Conservation (phyloP, 768 basidiomycete species). For the Naganishia kalamii region DNA sequence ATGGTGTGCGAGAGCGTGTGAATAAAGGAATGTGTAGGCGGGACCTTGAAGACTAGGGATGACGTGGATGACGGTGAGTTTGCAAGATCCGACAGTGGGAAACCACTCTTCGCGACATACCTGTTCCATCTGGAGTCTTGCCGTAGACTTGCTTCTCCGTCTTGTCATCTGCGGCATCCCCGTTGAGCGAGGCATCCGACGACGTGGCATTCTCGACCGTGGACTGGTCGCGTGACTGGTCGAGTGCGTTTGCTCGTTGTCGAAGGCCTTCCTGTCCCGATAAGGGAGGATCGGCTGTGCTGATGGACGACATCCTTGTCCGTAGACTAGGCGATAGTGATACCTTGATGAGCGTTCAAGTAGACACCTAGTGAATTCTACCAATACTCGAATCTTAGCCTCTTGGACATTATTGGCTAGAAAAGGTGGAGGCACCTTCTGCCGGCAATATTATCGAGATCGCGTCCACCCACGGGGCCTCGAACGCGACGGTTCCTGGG, state of each 20-base stretch:
- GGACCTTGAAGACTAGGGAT: slow-evolving; percentile 71
- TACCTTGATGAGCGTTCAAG: no score
- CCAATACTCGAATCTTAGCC: background rate
- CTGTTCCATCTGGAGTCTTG: slow-evolving; percentile 73
- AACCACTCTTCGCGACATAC: slow-evolving; percentile 48
- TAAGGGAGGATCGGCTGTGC: background rate
- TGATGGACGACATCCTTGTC: background rate
- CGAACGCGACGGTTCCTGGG: no score
- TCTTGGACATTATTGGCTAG: background rate
- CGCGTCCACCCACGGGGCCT: no score
- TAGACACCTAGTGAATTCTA: no score
- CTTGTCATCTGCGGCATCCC: background rate
- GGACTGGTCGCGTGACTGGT: background rate
- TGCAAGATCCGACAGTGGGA: slow-evolving; percentile 5
- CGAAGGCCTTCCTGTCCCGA: background rate
- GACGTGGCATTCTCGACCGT: background rate
- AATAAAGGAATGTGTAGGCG: slow-evolving; percentile 36
- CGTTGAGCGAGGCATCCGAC: background rate
- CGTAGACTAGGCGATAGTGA: background rate
- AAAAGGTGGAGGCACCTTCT: background rate
- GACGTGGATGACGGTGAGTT: background rate
- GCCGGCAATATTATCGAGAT: no score
- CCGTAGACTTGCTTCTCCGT: slow-evolving; percentile 12
- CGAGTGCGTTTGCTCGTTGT: background rate
- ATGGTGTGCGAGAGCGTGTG: slow-evolving; percentile 33